Evolutionary conservation across 2,329 filamentous ascomycete genomes (phyloP), one percentile per base, ranked within the genome.

Genomic region (Neofusicoccum kwambonambiense): DNA sequence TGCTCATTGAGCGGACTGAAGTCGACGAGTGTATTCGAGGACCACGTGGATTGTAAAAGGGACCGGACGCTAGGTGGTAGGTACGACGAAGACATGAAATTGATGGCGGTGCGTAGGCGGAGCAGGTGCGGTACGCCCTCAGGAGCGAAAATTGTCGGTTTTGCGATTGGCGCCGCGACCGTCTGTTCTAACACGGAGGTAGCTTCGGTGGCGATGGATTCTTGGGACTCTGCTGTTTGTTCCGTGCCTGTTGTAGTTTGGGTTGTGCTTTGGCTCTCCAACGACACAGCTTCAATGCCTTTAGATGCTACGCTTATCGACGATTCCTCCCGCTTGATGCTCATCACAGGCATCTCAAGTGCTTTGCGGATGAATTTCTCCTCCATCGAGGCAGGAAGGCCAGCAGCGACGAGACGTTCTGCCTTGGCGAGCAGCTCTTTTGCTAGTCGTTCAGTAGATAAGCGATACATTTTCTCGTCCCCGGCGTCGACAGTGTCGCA

Each of bases 401-500:
- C 87, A 0, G 78, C 80, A 4, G 80, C 77, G n/a, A 83, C 82
- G 83, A 96, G 90, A 4, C 82, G 82, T 67, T 83, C 82, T 4
- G 93, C 92, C 76, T 97, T 98, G 17, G 77, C 73, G 6, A 93
- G 68, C 0, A 98, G 73, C 64, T 89, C 83, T 1, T 77, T 73
- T 6, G 90, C 72, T 0, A 97, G 83, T 73, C 93, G 96, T 12
- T 82, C 79, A 71, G 90, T 84, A 70, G 84, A 95, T 27, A 96
- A 79, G 12, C 92, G 87, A 76, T 90, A 97, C 91, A 97, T 92
- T 63, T 80, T 86, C 76, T 97, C 93, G 66, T 91, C 91, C 13
- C 90, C 91, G 0, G 90, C 91, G 39, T 95, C 90, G 11, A 96
- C 90, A 0, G 85, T 89, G 71, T 97, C 93, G 77, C 93, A 96